Evolutionary conservation across 495 filamentous ascomycete genomes (phyloP), one percentile per base, ranked within the genome.

Genomic region (Jackrogersella minutella): DNA sequence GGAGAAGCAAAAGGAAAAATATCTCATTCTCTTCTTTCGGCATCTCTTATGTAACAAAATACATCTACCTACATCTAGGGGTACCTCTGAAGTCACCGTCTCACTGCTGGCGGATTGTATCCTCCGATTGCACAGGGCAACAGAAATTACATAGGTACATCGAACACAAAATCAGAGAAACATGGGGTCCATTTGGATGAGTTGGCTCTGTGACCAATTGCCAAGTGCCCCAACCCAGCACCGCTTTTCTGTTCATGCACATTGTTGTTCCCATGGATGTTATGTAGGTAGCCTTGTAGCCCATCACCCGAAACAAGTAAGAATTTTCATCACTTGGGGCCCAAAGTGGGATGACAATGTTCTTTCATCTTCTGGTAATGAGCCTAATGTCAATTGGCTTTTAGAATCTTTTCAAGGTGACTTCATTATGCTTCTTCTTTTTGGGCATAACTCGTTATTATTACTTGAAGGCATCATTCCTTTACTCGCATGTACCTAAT

Each of bases 101-200:
- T 37, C 30, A 53, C 1, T 46, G 31, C 30, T 41, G 36, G 30
- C 44, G 65, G 65, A 68, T 61, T 59, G 50, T 56, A 58, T 69
- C 66, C 66, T 69, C 66, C 66, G 66, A 69, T 69, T 69, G 66
- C 66, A 64, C 66, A 69, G 66, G 66, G 66, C 66, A 69, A 64
- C 66, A 61, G 66, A 69, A 59, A 69, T 69, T 69, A 64, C 56
- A 52, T 55, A 55, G 57, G 52, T 69, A 69, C 61, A 57, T 69
- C 39, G 30, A 43, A 30, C 36, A 55, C 43, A 34, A 10, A 43
- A 41, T 7, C 49, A 52, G 14, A 16, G 49, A 36, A 36, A n/a
- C 6, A 51, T 51, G 43, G 13, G 44, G n/a, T 17, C 26, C 26
- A 30, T 30, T 30, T 3, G 26, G 26, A 36, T 52, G 30, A 36